These are phyloP conservation scores for Chlorophyllum brunneum DNA, from an alignment of 768 basidiomycete genomes.

Conservation along the genomic window DNA sequence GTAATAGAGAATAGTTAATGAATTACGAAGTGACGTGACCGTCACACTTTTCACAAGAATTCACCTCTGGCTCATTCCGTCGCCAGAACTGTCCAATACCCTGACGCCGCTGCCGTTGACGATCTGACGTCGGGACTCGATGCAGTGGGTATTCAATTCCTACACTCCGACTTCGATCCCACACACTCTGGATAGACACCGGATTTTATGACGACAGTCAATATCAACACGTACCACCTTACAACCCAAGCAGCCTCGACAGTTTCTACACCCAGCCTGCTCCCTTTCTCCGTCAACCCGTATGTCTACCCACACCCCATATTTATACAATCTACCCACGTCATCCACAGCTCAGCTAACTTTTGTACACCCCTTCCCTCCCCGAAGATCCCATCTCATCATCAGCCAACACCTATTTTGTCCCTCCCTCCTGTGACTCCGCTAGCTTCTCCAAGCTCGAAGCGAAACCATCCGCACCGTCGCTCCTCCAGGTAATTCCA, in stretches of 20 bases:
- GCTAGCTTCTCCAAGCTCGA: conserved; percentile 40
- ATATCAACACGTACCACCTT: conserved; percentile 18
- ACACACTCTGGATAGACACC: conserved; percentile 23
- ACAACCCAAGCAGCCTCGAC: conserved; percentile 24
- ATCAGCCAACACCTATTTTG: conserved; percentile 58
- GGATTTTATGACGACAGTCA: conserved; percentile 27
- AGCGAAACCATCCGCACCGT: conserved; percentile 67
- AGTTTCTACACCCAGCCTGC: conserved; percentile 33
- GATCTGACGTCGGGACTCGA: conserved; percentile 2
- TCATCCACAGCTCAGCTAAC: conserved; percentile 74
- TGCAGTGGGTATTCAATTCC: not conserved
- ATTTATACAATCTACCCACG: not conserved
- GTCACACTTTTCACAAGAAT: too few species aligned
- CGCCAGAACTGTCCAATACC: too few species aligned
- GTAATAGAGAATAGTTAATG: too few species aligned
- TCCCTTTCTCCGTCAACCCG: conserved; percentile 66
- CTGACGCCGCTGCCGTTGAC: conserved; percentile 9
- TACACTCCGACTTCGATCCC: not conserved
- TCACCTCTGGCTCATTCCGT: too few species aligned
- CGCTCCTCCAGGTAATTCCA: conserved; percentile 30
- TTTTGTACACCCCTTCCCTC: conserved; percentile 79
- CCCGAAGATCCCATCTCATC: conserved; percentile 50
- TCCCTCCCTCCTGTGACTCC: conserved; percentile 44
- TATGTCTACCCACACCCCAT: conserved; percentile 24
- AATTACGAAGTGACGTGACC: too few species aligned